Evolutionary conservation across 2,329 filamentous ascomycete species (phyloP).

Genomic region (Botrytis hyacinthi): DNA sequence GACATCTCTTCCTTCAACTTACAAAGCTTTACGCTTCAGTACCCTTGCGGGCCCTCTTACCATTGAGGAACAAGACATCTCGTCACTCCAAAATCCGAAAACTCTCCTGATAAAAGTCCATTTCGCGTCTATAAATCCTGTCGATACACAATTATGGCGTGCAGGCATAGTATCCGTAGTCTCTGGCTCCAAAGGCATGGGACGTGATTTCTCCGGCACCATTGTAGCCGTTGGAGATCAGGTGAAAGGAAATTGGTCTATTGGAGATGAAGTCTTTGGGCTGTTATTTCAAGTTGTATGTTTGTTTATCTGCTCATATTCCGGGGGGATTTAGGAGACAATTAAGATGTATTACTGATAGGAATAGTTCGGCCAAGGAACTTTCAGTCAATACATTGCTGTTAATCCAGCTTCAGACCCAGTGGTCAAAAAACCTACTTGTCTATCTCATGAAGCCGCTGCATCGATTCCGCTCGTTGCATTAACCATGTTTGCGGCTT

Average conservation of each 20-base stretch:
- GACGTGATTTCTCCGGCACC: conserved; percentile 36
- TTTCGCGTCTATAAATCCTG: conserved; percentile 37
- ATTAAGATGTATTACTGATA: neutral
- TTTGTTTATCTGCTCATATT: neutral
- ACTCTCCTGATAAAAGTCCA: conserved; percentile 35
- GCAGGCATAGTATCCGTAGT: conserved; percentile 32
- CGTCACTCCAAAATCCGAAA: conserved; percentile 28
- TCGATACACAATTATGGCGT: conserved; percentile 36
- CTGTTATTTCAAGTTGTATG: conserved; percentile 35
- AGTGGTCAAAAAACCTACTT: conserved; percentile 41
- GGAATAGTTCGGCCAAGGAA: conserved; percentile 35
- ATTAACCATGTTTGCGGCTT: conserved; percentile 41
- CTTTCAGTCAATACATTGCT: conserved; percentile 35
- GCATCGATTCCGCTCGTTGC: conserved; percentile 46
- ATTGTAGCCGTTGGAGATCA: conserved; percentile 39
- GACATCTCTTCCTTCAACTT: conserved; percentile 12
- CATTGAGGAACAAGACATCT: conserved; percentile 30
- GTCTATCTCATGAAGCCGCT: conserved; percentile 44
- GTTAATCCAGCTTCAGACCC: conserved; percentile 32
- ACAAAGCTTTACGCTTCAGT: conserved; percentile 28
- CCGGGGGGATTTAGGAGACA: no score
- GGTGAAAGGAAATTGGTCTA: conserved; percentile 36
- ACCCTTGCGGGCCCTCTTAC: conserved; percentile 25
- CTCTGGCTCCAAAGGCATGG: conserved; percentile 36
- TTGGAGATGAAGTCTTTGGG: conserved; percentile 42